phyloP scores from a whole-genome alignment of 1,139 yeast species.

The Protomyces macrosporus region DNA sequence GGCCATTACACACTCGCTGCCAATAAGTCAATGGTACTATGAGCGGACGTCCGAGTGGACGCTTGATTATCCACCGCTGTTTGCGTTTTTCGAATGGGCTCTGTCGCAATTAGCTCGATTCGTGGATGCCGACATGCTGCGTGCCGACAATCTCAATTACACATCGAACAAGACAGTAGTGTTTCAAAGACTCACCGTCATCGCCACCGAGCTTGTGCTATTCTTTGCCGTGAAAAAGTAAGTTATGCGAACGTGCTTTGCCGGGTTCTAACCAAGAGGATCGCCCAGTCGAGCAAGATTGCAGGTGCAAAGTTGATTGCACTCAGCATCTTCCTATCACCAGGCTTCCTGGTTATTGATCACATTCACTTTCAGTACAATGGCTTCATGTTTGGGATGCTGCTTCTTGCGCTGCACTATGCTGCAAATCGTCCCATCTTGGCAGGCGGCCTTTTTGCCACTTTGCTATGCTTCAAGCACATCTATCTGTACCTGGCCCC shows the following conservation, averaged over 20 bases:
- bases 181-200: conserved; percentile 78
- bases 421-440: conserved; percentile 50
- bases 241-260: conserved; percentile 35
- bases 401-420: conserved; percentile 69
- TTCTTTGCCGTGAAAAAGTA: conserved; percentile 68
- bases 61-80: conserved; percentile 93
- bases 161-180: conserved; percentile 62
- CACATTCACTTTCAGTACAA: conserved; percentile 94
- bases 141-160: conserved; percentile 76
- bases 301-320: conserved; percentile 41
- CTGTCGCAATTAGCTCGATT: conserved; percentile 63
- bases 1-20: conserved; percentile 78
- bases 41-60: conserved; percentile 90
- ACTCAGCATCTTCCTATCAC: conserved; percentile 75
- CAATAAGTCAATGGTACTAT: conserved; percentile 72
- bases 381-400: conserved; percentile 83
- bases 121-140: conserved; percentile 43
- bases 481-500: conserved; percentile 91
- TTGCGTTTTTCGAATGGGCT: conserved; percentile 88
- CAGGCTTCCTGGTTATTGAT: conserved; percentile 81
- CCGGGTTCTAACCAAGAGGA: neutral
- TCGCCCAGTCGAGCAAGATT: neutral
- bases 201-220: conserved; percentile 66
- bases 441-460: conserved; percentile 70
- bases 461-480: conserved; percentile 85